Evolutionary conservation across 768 basidiomycete genomes (phyloP).

Genomic region (Collybia mongolica): DNA sequence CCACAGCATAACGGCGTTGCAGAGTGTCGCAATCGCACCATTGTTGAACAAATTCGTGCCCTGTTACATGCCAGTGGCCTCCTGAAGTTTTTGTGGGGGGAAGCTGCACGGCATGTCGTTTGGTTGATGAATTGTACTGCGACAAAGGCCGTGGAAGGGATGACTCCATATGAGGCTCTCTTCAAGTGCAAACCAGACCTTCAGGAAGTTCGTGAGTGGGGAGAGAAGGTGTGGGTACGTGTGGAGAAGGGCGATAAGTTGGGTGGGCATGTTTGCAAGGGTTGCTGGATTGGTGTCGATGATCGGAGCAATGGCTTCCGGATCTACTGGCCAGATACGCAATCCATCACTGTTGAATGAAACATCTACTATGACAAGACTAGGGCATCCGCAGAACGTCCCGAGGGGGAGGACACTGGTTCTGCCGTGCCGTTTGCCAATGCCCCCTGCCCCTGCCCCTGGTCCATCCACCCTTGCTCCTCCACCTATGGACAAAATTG

Average conservation of each 20-base stretch:
- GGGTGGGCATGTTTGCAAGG: slow-evolving; percentile 14
- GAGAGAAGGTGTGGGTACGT: slow-evolving; percentile 29
- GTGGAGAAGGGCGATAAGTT: slow-evolving; percentile 26
- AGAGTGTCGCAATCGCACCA: slow-evolving; percentile 35
- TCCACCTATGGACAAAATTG: neutral
- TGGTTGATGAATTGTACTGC: slow-evolving; percentile 27
- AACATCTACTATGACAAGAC: slow-evolving; percentile 23
- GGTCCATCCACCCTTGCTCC: neutral
- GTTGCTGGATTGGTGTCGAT: slow-evolving; percentile 24
- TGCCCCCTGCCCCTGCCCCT: neutral
- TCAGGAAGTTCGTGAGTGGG: slow-evolving; percentile 26
- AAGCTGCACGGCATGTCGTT: slow-evolving; percentile 28
- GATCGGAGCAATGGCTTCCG: slow-evolving; percentile 22
- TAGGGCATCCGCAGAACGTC: slow-evolving; percentile 9
- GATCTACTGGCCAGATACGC: slow-evolving; percentile 31
- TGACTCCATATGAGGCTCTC: slow-evolving; percentile 25
- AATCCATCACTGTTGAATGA: slow-evolving; percentile 24
- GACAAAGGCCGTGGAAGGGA: slow-evolving; percentile 22
- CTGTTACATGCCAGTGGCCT: slow-evolving; percentile 33
- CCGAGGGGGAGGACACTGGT: slow-evolving; percentile 27
- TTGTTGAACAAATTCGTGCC: slow-evolving; percentile 29
- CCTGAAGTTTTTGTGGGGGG: slow-evolving; percentile 36
- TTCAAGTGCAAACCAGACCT: slow-evolving; percentile 30
- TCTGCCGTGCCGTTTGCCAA: neutral
- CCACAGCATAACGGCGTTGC: slow-evolving; percentile 35